phyloP scores from a whole-genome alignment of 2,329 filamentous ascomycete genomes.

The Bertia moriformis region DNA sequence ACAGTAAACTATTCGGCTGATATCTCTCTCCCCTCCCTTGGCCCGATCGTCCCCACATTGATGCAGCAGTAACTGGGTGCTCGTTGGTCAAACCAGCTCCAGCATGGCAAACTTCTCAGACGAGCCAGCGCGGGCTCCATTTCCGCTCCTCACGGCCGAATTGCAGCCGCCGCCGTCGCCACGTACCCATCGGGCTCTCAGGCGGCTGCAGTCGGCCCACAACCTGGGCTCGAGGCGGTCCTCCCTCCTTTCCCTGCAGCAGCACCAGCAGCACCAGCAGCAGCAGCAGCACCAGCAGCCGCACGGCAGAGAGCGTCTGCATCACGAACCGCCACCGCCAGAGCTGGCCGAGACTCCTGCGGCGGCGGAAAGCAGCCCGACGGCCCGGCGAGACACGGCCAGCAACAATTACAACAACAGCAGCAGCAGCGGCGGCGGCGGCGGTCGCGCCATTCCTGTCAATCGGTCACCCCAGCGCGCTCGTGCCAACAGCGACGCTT shows the following conservation, averaged over 20 bases:
- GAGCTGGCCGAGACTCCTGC: slow-evolving; percentile 7
- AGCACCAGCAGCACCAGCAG: slow-evolving; percentile 28
- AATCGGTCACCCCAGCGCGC: slow-evolving; percentile 39
- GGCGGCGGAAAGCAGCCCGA: too few relatives aligned
- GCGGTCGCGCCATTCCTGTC: slow-evolving; percentile 15
- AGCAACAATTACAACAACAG: slow-evolving; percentile 10
- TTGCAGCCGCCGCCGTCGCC: slow-evolving; percentile 44
- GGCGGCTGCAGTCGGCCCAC: slow-evolving; percentile 66
- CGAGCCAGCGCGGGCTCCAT: too few relatives aligned
- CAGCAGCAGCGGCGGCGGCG: slow-evolving; percentile 18
- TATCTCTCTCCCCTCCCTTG: too few relatives aligned
- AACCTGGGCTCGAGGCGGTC: slow-evolving; percentile 38
- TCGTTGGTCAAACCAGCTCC: slow-evolving; percentile 3
- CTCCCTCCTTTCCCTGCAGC: slow-evolving; percentile 50
- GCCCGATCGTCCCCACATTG: too few relatives aligned
- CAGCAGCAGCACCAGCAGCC: slow-evolving; percentile 15
- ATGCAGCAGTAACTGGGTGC: too few relatives aligned
- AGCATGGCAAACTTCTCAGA: slow-evolving; percentile 5
- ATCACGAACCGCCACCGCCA: slow-evolving; percentile 9
- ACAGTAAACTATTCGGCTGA: too few relatives aligned
- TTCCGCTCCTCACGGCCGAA: slow-evolving; percentile 22
- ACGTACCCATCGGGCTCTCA: slow-evolving; percentile 50
- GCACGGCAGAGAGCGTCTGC: too few relatives aligned
- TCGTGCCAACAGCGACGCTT: slow-evolving; percentile 62
- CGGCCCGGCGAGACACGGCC: slow-evolving; percentile 12